Base-by-base conservation (phyloP, 2,329 filamentous ascomycete species). In the Hypoxylon sp. region DNA sequence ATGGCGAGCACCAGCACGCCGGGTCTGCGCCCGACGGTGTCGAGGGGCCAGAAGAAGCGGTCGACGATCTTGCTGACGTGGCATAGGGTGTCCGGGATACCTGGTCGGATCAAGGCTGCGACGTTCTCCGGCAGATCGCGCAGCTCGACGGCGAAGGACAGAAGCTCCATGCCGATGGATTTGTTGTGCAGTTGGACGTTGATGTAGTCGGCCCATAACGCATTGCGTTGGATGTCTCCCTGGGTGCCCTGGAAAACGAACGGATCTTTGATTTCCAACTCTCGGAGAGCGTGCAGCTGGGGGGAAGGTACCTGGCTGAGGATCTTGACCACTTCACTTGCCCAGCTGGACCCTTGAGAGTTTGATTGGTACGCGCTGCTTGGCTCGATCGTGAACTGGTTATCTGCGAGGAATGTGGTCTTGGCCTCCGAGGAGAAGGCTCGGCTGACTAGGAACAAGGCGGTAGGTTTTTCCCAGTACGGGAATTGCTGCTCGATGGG, bases 391-490 rank as follows among this genome's bases (percentile, higher is more conserved):
- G 44, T 17, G 19, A 44, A 57, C 5, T 24, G 26, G 41, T 49
- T 50, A 26, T 26, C 19, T 26, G 34, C n/a, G 37, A 52, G 52
- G 48, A 52, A 52, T n/a, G 24, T 46, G 8, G 39, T 22, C 41
- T 37, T 7, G 30, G 37, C 28, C 6, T 15, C 47, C 10, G 26
- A 17, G 7, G 26, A 22, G 22, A 58, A 58, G 39, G 19, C 28
- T 17, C 41, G 37, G 13, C 19, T 58, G 28, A 58, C 56, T 28
- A 58, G 39, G 4, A 58, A 58, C 20, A 58, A 47, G 34, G 47
- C 26, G 37, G 28, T 34, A 22, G 48, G 56, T n/a, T 32, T 32
- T n/a, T 13, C 41, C 56, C 56, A 58, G 30, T 37, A 58, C 6
- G 13, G 47, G 7, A 24, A 58, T 15, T 34, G 30, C 39, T 26